A percentile compares a stretch with the other conserved stretches of the same genome.
phyloP scores from a whole-genome alignment of 257 asterid genomes.

The Leonotis leonurus region DNA sequence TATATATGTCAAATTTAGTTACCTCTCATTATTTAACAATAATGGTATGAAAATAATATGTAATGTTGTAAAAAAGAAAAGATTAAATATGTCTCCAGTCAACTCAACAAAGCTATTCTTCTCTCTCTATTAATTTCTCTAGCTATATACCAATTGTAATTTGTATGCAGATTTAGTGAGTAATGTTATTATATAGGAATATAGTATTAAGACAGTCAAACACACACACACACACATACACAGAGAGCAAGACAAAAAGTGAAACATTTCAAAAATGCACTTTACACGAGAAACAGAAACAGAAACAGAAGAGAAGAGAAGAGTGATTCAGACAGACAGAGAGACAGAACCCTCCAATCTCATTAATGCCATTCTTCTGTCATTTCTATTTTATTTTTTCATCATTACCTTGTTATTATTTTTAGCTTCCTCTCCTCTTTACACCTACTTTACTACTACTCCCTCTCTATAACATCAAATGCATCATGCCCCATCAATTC shows the following conservation, averaged over 20 bases:
- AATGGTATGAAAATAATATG: neutral
- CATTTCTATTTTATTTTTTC: slow-evolving; percentile 18
- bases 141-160: neutral
- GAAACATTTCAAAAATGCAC: slow-evolving; percentile 35
- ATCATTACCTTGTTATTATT: slow-evolving; percentile 68
- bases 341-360: slow-evolving; percentile 41
- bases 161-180: neutral
- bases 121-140: slow-evolving; percentile 7
- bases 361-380: slow-evolving; percentile 41
- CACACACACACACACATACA: slow-evolving; percentile 45
- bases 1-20: too few species aligned
- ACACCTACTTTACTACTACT: slow-evolving; percentile 32
- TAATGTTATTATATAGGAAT: neutral
- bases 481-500: slow-evolving; percentile 6
- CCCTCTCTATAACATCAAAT: slow-evolving; percentile 4
- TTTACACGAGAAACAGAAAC: slow-evolving; percentile 48
- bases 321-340: slow-evolving; percentile 44
- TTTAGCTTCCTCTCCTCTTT: slow-evolving; percentile 40
- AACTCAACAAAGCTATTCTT: slow-evolving; percentile 29
- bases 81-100: slow-evolving; percentile 25
- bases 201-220: slow-evolving; percentile 30
- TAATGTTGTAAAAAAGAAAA: neutral
- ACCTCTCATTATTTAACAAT: too few species aligned
- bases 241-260: slow-evolving; percentile 40
- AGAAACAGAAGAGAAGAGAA: too few species aligned